Evolutionary conservation across 2,329 filamentous ascomycete genomes (phyloP).

Genomic region (Sporothrix pallida): DNA sequence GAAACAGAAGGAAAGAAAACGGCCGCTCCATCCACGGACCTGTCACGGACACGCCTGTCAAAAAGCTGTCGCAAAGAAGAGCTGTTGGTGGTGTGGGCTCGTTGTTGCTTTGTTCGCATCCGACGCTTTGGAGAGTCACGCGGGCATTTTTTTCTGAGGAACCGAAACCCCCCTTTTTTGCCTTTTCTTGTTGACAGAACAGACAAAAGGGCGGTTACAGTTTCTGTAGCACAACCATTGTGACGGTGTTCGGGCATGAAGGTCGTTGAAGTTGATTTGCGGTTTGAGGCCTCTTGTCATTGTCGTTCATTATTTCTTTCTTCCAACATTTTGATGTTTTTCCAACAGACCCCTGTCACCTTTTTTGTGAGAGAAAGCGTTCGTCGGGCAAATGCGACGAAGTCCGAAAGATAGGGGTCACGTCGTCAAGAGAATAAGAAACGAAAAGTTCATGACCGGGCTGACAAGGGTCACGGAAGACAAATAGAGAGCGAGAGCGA

Average conservation of each 20-base stretch:
- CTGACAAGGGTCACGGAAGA: background rate
- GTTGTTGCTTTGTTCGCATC: conserved; percentile 5
- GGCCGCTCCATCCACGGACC: background rate
- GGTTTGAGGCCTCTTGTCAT: background rate
- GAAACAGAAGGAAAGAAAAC: background rate
- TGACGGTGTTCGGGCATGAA: background rate
- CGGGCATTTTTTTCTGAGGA: conserved; percentile 10
- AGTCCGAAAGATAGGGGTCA: background rate
- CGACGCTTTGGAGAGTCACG: conserved; percentile 18
- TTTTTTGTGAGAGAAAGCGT: background rate
- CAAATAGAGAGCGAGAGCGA: background rate
- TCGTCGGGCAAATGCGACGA: conserved; percentile 3
- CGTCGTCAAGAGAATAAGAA: background rate
- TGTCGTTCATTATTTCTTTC: background rate
- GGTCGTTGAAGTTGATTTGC: background rate
- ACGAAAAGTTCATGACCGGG: conserved; percentile 6
- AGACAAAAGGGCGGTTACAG: background rate
- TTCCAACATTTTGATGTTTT: background rate
- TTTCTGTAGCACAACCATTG: background rate
- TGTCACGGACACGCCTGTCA: conserved; percentile 4
- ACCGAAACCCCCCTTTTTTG: background rate
- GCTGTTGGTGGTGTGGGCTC: conserved; percentile 23
- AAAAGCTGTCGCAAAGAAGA: background rate
- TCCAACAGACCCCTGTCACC: conserved; percentile 21
- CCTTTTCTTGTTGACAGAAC: background rate